These are phyloP conservation scores for Metschnikowia matae DNA, from an alignment of 805 yeast genomes.

Conservation along the genomic window DNA sequence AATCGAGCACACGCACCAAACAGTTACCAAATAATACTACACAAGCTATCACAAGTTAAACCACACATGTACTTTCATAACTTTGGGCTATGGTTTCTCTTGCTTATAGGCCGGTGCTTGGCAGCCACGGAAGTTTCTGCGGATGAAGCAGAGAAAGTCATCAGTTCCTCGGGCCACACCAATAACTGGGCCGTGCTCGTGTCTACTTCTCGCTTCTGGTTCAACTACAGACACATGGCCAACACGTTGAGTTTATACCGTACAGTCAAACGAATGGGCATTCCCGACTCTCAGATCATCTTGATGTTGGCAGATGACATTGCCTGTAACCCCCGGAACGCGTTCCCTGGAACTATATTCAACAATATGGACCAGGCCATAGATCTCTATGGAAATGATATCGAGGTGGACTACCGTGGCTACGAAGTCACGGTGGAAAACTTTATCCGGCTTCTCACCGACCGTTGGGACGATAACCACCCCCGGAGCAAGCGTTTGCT, in stretches of 20 bases:
- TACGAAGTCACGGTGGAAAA: conserved; percentile 98
- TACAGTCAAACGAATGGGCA: conserved; percentile 92
- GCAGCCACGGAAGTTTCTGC: neutral
- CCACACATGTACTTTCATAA: neutral
- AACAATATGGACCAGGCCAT: conserved; percentile 89
- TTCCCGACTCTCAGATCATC: conserved; percentile 96
- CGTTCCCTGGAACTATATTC: conserved; percentile 94
- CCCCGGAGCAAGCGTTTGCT: conserved; percentile 87
- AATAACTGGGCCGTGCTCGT: conserved; percentile 85
- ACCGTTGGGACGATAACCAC: conserved; percentile 92
- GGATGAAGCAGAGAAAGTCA: conserved; percentile 15
- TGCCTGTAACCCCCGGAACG: conserved; percentile 93
- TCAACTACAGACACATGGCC: conserved; percentile 97
- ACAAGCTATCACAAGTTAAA: too few relatives aligned
- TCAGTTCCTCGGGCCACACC: conserved; percentile 47
- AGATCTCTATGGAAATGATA: conserved; percentile 89
- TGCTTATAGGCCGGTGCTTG: neutral
- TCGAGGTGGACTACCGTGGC: conserved; percentile 96
- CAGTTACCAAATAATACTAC: neutral
- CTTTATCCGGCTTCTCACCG: conserved; percentile 87
- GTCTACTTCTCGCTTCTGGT: conserved; percentile 96
- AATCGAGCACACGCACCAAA: neutral
- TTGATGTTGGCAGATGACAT: conserved; percentile 95
- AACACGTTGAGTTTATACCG: conserved; percentile 91
- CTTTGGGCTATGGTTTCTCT: neutral